These are phyloP conservation scores for Paramyrothecium roridum DNA, from an alignment of 2,329 filamentous ascomycete species.

Conservation along the genomic window DNA sequence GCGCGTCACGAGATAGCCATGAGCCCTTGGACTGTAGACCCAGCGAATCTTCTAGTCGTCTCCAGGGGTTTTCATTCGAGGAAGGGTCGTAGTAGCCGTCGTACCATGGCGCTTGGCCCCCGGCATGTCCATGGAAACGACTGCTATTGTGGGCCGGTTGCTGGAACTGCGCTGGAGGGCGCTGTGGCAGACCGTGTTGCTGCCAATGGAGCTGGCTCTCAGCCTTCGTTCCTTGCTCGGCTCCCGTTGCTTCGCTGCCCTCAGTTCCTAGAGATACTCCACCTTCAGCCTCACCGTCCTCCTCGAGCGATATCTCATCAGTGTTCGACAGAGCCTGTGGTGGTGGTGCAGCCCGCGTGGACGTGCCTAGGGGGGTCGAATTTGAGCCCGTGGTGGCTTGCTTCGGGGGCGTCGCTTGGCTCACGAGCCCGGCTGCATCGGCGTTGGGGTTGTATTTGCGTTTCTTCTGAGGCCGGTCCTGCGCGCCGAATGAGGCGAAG, in stretches of 20 bases:
- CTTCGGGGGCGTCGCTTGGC: conserved; percentile 20
- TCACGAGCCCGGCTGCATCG: conserved; percentile 34
- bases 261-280: conserved; percentile 1
- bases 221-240: no score
- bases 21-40: conserved; percentile 39
- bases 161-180: conserved; percentile 1
- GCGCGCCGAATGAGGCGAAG: conserved; percentile 66
- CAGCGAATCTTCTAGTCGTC: conserved; percentile 44
- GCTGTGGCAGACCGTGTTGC: not conserved
- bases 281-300: conserved; percentile 25
- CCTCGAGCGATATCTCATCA: conserved; percentile 44
- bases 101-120: conserved; percentile 44
- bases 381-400: conserved; percentile 27
- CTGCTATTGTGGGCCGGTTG: not conserved
- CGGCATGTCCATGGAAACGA: not conserved
- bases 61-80: conserved; percentile 74
- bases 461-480: conserved; percentile 56
- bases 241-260: no score
- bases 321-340: conserved; percentile 24
- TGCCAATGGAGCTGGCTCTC: no score
- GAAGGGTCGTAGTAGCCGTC: conserved; percentile 65
- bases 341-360: conserved; percentile 2
- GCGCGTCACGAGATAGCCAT: conserved; percentile 34
- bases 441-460: conserved; percentile 60
- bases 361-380: conserved; percentile 30